A percentile compares a stretch with the other conserved stretches of the same genome.
phyloP scores from a whole-genome alignment of 768 basidiomycete species.

The Podaxis sp. region DNA sequence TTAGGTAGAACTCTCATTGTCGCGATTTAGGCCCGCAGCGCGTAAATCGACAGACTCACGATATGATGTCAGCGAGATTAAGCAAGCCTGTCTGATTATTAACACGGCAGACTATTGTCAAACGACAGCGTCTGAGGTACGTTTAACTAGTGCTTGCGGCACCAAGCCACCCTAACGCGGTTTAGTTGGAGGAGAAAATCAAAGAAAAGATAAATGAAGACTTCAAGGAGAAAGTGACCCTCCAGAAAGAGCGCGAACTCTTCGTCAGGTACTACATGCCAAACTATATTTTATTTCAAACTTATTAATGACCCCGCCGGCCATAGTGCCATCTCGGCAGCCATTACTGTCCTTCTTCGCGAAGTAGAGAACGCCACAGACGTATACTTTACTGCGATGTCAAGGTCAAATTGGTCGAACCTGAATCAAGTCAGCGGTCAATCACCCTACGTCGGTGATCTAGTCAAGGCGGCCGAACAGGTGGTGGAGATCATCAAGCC shows the following conservation, averaged over 20 bases:
- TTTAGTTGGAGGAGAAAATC: conserved; percentile 89
- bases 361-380: conserved; percentile 90
- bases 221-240: conserved; percentile 75
- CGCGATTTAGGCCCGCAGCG: conserved; percentile 33
- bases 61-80: conserved; percentile 73
- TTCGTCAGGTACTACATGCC: conserved; percentile 71
- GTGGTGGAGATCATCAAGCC: conserved; percentile 77
- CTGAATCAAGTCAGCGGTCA: conserved; percentile 85
- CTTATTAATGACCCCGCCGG: background rate
- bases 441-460: conserved; percentile 77
- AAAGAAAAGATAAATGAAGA: conserved; percentile 76
- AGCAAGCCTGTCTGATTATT: conserved; percentile 84
- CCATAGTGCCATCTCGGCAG: conserved; percentile 76
- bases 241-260: conserved; percentile 84
- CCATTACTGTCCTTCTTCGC: conserved; percentile 74
- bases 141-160: conserved; percentile 13
- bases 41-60: conserved; percentile 80
- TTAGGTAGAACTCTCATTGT: background rate
- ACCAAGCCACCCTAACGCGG: background rate
- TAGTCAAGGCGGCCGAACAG: conserved; percentile 72
- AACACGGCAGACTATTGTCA: conserved; percentile 99
- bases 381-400: conserved; percentile 71
- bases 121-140: conserved; percentile 82
- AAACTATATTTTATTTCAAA: background rate
- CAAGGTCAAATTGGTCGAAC: conserved; percentile 75